phyloP scores from a whole-genome alignment of 495 filamentous ascomycete genomes.

The Neohortaea acidophila region DNA sequence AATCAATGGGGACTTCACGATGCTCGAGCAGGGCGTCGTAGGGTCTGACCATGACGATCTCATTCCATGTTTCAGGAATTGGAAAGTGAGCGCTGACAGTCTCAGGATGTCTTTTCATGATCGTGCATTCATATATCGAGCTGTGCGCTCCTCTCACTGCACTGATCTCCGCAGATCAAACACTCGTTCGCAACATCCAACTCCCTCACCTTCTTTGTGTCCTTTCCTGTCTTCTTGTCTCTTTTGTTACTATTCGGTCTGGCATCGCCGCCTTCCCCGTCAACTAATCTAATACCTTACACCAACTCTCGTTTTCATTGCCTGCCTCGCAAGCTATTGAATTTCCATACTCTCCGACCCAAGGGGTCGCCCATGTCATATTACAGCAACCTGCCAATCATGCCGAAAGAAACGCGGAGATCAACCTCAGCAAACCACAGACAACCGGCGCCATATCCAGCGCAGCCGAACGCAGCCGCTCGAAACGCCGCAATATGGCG shows the following conservation, averaged over 20 bases:
- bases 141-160: no score
- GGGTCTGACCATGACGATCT: no score
- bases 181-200: no score
- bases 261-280: background rate
- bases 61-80: no score
- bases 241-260: background rate
- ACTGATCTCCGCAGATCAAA: no score
- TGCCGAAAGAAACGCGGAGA: slow-evolving; percentile 18
- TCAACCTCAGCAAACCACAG: slow-evolving; percentile 1
- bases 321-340: background rate
- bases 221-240: slow-evolving; percentile 1
- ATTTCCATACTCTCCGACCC: slow-evolving; percentile 3
- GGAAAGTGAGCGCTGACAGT: no score
- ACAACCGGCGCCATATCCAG: slow-evolving; percentile 6
- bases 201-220: background rate
- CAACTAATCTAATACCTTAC: slow-evolving; percentile 6
- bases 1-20: background rate
- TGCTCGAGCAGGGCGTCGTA: background rate
- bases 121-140: background rate
- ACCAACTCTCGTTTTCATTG: background rate
- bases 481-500: slow-evolving; percentile 36
- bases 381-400: slow-evolving; percentile 8
- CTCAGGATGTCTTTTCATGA: background rate
- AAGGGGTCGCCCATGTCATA: slow-evolving; percentile 10
- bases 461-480: slow-evolving; percentile 4